Conservation (phyloP, 345 rosid genomes). For the Linum usitatissimum region DNA sequence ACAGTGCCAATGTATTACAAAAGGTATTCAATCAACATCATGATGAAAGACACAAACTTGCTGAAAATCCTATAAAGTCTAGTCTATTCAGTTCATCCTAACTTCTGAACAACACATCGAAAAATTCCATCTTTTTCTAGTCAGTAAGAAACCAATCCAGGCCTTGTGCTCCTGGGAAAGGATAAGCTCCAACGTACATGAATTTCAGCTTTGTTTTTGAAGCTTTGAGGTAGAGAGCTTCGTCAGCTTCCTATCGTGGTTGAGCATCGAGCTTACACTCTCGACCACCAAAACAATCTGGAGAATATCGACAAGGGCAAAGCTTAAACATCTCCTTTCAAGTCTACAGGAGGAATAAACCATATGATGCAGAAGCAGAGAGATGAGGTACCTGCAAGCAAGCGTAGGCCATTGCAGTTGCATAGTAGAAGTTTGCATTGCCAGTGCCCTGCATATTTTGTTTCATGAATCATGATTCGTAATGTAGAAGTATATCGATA, state of each 20-base stretch:
- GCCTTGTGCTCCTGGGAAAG: too few relatives aligned
- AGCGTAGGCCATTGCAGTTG: constrained; percentile 84
- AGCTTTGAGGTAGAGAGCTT: constrained; percentile 23
- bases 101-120: too few relatives aligned
- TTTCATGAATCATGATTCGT: constrained; percentile 1
- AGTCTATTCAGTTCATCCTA: too few relatives aligned
- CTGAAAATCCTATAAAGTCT: too few relatives aligned
- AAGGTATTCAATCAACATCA: too few relatives aligned
- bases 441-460: constrained; percentile 74
- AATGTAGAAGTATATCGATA: constrained; percentile 2
- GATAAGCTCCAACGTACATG: not conserved
- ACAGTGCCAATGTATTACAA: too few relatives aligned
- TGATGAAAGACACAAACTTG: too few relatives aligned
- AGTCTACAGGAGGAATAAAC: not conserved
- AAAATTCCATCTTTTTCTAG: too few relatives aligned
- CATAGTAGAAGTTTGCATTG: constrained; percentile 92
- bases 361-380: not conserved
- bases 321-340: not conserved
- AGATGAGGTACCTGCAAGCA: constrained; percentile 65
- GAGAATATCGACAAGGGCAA: constrained; percentile 9
- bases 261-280: constrained; percentile 71
- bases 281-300: constrained; percentile 78
- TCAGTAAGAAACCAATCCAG: too few relatives aligned
- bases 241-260: constrained; percentile 56
- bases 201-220: constrained; percentile 22